Evolutionary conservation across 164 flowering plant species (phyloP), one percentile per base, ranked within the genome.

Genomic region (Kingdonia uniflora): DNA sequence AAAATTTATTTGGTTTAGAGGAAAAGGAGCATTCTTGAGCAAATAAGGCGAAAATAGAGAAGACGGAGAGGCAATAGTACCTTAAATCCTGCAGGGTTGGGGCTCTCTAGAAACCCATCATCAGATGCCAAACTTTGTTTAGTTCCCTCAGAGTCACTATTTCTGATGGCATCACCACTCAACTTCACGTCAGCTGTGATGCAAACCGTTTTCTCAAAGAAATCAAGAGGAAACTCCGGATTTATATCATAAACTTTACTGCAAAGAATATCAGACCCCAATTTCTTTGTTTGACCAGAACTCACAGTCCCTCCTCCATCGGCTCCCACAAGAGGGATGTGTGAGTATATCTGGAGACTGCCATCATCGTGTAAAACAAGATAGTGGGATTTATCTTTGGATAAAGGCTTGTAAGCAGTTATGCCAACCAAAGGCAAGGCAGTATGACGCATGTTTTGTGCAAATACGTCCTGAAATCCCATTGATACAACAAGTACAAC

Each of bases 181-280:
- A 94, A 61, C 60, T 81, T 94, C 61, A 94, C 85, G 79, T 89
- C 97, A 55, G 81, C 68, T 24, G 99, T 86, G n/a, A 94, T 84
- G 66, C 96, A 94, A 23, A 87, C 71, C 41, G 99, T 83, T 64
- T 79, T 94, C 76, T 94, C 99, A 78, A 94, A 94, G 66, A 89
- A 94, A 64, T 94, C 99, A 62, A 94, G 90, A n/a, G 96, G 90
- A 57, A 89, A 94, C 65, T 94, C 99, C n/a, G 96, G 96, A 65
- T 77, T 83, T 35, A 49, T 42, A 42, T 87, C 79, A 82, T 75
- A 89, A 25, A 76, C 81, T 69, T 82, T 85, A 60, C 71, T 85
- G 52, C 53, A 83, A 50, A 94, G 89, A 48, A 94, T 94, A 50
- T 72, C 81, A 65, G 92, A 69, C 59, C 97, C 87, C 65, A 94